Evolutionary conservation across 805 yeast species (phyloP).

Genomic region (Wickerhamomyces sydowiorum): DNA sequence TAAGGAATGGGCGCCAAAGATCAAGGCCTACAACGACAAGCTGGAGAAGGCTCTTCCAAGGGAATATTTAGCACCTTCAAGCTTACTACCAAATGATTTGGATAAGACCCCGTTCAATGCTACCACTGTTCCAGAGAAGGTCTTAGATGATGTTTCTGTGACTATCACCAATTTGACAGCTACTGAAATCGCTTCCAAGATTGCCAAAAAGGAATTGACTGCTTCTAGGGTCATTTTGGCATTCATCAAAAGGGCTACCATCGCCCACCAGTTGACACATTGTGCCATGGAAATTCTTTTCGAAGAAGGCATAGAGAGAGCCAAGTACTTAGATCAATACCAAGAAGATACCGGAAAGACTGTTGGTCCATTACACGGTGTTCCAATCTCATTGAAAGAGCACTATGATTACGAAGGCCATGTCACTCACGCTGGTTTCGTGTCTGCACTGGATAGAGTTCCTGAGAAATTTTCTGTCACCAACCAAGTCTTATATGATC

Average conservation of each 20-base stretch:
- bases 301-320: slow-evolving; percentile 54
- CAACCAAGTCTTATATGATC: slow-evolving; percentile 30
- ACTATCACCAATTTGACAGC: slow-evolving; percentile 19
- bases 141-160: slow-evolving; percentile 13
- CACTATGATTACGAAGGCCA: slow-evolving; percentile 50
- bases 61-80: slow-evolving; percentile 17
- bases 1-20: slow-evolving; percentile 19
- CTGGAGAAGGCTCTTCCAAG: slow-evolving; percentile 15
- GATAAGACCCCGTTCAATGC: slow-evolving; percentile 18
- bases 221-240: slow-evolving; percentile 17
- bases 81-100: slow-evolving; percentile 16
- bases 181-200: slow-evolving; percentile 12
- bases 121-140: slow-evolving; percentile 15
- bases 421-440: slow-evolving; percentile 57
- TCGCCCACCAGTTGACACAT: slow-evolving; percentile 59
- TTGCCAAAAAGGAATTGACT: slow-evolving; percentile 12
- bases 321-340: slow-evolving; percentile 51
- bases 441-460: slow-evolving; percentile 41
- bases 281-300: slow-evolving; percentile 58
- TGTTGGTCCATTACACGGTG: slow-evolving; percentile 64
- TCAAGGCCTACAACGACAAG: slow-evolving; percentile 17
- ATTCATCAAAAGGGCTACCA: slow-evolving; percentile 42
- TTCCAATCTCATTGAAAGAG: slow-evolving; percentile 65
- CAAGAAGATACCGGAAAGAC: slow-evolving; percentile 41
- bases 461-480: slow-evolving; percentile 42